phyloP scores from a whole-genome alignment of 169 alveolate genomes.

The Condylostoma magnum region DNA sequence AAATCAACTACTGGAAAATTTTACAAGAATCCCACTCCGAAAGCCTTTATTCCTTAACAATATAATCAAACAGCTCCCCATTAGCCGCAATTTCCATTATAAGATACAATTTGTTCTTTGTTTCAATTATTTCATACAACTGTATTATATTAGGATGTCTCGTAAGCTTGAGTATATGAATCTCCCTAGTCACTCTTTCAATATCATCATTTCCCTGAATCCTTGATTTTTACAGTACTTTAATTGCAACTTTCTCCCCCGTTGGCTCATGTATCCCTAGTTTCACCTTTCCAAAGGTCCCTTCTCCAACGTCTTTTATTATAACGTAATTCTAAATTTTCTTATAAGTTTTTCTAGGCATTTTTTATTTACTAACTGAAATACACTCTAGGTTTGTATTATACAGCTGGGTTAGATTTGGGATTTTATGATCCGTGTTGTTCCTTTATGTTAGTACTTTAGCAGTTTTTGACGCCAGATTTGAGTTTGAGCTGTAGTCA shows the following conservation, averaged over 20 bases:
- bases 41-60: constrained; percentile 48
- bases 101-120: constrained; percentile 51
- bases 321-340: too few relatives aligned
- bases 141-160: constrained; percentile 75
- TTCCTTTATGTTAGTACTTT: too few relatives aligned
- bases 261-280: constrained; percentile 48
- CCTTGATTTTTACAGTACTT: constrained; percentile 59
- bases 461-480: too few relatives aligned
- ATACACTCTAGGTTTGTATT: too few relatives aligned
- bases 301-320: too few relatives aligned
- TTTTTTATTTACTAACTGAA: too few relatives aligned
- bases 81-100: constrained; percentile 70
- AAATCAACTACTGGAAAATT: constrained; percentile 59
- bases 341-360: too few relatives aligned
- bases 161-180: constrained; percentile 45
- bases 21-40: constrained; percentile 69
- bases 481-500: too few relatives aligned
- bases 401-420: too few relatives aligned
- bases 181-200: constrained; percentile 65
- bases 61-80: constrained; percentile 78
- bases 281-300: constrained; percentile 86
- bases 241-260: constrained; percentile 70
- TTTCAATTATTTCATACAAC: constrained; percentile 62
- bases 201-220: constrained; percentile 63
- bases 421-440: too few relatives aligned